Conservation (phyloP, 371 early-diverging fungal genomes). For the Mortierella sp. region DNA sequence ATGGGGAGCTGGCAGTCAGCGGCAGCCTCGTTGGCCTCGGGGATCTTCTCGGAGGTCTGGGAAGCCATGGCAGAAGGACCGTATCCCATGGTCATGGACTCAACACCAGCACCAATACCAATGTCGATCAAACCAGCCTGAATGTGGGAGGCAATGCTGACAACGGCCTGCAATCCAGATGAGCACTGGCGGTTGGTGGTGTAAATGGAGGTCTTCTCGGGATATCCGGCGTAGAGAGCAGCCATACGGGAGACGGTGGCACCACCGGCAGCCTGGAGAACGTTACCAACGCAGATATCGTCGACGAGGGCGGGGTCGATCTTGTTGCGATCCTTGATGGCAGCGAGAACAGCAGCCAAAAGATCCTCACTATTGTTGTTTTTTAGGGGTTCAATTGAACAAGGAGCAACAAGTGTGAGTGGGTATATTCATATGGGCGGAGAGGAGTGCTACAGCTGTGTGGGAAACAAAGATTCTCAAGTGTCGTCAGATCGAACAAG, state of each 20-base stretch:
- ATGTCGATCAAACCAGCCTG: slow-evolving; percentile 93
- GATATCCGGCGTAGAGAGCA: slow-evolving; percentile 94
- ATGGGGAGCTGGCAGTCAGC: slow-evolving; percentile 91
- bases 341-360: slow-evolving; percentile 90
- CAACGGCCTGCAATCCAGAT: slow-evolving; percentile 96
- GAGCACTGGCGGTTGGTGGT: slow-evolving; percentile 99
- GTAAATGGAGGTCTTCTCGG: slow-evolving; percentile 85
- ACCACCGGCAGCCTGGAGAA: slow-evolving; percentile 94
- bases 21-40: slow-evolving; percentile 75
- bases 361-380: slow-evolving; percentile 76
- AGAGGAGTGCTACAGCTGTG: background rate
- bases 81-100: slow-evolving; percentile 97
- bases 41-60: slow-evolving; percentile 81
- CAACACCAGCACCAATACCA: slow-evolving; percentile 99
- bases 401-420: background rate
- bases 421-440: background rate
- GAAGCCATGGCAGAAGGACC: slow-evolving; percentile 83
- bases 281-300: slow-evolving; percentile 97
- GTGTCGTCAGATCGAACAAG: slow-evolving; percentile 1
- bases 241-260: slow-evolving; percentile 98
- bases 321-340: slow-evolving; percentile 81
- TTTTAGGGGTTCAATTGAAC: background rate
- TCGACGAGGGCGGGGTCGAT: slow-evolving; percentile 93
- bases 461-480: background rate
- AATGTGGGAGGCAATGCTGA: slow-evolving; percentile 92